Base-by-base conservation (phyloP, 2,329 filamentous ascomycete species). In the Fusarium pseudocircinatum region DNA sequence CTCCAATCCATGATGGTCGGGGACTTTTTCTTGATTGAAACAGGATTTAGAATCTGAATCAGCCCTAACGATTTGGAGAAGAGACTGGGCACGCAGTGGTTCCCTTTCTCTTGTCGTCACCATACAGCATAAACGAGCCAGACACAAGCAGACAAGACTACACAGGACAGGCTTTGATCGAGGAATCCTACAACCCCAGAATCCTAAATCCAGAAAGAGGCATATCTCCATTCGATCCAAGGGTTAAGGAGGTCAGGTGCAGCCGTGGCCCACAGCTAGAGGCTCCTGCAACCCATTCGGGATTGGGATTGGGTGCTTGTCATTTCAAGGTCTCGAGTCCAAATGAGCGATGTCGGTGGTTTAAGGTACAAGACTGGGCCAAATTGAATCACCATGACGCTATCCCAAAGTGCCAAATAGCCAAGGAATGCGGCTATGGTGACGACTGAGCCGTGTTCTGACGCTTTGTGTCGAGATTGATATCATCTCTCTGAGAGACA, bases 191-290 rank as follows among this genome's bases (percentile, higher is more conserved):
- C 61, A 60, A 71, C 56, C 62, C 71, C 42, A 64, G 67, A 70
- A 66, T 60, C 58, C 53, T 39, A 67, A 60, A 39, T 73, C 72
- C 72, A 63, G 69, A 75, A 77, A 61, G 63, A 75, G 74, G 60
- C 63, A 77, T 76, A 76, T 68, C 67, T 69, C 76, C 75, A 72
- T 67, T 64, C 14, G 56, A 77, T 63, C 64, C 73, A 53, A 70
- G 75, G 66, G 60, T 69, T 34, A 37, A 63, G 54, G 60, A 71
- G 75, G 76, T 78, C 76, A 78, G 75, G 76, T 77, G 76, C 71
- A 72, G 50, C 60, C 34, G 32, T 36, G 76, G 73, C 75, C 76
- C 76, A 78, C 75, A 76, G 59, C 57, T 64, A 44, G 75, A 64
- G 44, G 67, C 60, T 70, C 49, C 68, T 76, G 74, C 76, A 76